Evolutionary conservation across 108 stramenopile genomes (phyloP), one percentile per base, ranked within the genome.

Genomic region (Nitzschia putrida): DNA sequence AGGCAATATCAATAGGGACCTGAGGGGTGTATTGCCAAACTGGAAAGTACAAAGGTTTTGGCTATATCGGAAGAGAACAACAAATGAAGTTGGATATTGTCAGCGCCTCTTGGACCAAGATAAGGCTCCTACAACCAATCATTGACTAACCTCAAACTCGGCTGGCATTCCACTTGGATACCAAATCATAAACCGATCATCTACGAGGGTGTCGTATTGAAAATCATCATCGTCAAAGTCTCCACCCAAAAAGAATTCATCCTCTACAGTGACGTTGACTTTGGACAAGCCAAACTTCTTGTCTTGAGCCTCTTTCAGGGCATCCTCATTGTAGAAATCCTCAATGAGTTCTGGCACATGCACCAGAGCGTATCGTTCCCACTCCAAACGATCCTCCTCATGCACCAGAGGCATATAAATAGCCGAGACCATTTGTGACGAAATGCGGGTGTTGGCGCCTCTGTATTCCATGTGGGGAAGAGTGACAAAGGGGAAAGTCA

Each of bases 21-120:
- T 22, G 37, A 0, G 68, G 75, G 43, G 37, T 40, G 8, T 52
- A 20, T 55, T 76, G 75, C 75, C 75, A 76, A 7, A 69, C 8
- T 16, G 75, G 75, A 13, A 34, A 53, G 50, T 64, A 73, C 13
- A 38, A 18, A 5, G 39, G 11, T 49, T 49, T 16, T 49, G 47
- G 47, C 47, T 49, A 3, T 49, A n/a, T n/a, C n/a, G n/a, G 18
- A 49, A 49, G 18, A 49, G 47, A 4, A 4, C n/a, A 6, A 18
- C 11, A 49, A 49, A 34, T 1, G 29, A 34, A 34, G 29, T 34
- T 34, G 1, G 29, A 4, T 34, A 1, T 3, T 34, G 29, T 34
- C 29, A 34, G 29, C 29, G 4, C 29, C 1, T 3, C 29, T 3
- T 4, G 29, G 29, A 4, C 29, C 29, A 34, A 34, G 29, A 34